Conservation (phyloP, 768 basidiomycete genomes). For the Russula sp. region DNA sequence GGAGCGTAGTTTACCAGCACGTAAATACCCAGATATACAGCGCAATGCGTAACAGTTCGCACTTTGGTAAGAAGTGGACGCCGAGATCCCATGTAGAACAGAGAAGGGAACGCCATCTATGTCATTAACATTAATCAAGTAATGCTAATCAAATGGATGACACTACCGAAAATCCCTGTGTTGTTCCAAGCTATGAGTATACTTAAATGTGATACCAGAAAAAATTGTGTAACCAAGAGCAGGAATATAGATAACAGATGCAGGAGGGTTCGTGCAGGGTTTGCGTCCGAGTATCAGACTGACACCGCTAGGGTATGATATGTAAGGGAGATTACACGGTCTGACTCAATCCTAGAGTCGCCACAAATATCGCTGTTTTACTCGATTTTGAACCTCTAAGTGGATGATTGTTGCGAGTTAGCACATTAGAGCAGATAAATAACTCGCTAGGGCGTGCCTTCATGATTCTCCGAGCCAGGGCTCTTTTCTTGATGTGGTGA, state of each 20-base stretch:
- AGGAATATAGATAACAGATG: background rate
- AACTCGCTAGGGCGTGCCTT: slow-evolving; percentile 34
- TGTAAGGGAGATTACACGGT: background rate
- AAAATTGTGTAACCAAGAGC: background rate
- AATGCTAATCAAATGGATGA: background rate
- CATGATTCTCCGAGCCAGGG: slow-evolving; percentile 35
- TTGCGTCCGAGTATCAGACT: background rate
- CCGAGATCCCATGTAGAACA: background rate
- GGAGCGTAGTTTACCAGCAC: background rate
- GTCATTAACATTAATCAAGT: no score
- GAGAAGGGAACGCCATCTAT: background rate
- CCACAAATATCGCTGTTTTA: background rate
- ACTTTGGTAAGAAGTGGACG: background rate
- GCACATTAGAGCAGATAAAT: background rate
- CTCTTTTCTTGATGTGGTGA: slow-evolving; percentile 49
- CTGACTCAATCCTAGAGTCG: background rate
- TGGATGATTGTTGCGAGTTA: background rate
- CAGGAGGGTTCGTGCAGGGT: background rate
- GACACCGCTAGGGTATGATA: background rate
- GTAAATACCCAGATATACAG: background rate
- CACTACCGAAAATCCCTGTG: background rate
- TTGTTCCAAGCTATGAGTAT: background rate
- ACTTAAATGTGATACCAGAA: slow-evolving; percentile 6
- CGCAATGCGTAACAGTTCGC: background rate
- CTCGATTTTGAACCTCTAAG: slow-evolving; percentile 6